phyloP scores from a whole-genome alignment of 176 grass and related monocot genomes.

The Bromus sterilis region DNA sequence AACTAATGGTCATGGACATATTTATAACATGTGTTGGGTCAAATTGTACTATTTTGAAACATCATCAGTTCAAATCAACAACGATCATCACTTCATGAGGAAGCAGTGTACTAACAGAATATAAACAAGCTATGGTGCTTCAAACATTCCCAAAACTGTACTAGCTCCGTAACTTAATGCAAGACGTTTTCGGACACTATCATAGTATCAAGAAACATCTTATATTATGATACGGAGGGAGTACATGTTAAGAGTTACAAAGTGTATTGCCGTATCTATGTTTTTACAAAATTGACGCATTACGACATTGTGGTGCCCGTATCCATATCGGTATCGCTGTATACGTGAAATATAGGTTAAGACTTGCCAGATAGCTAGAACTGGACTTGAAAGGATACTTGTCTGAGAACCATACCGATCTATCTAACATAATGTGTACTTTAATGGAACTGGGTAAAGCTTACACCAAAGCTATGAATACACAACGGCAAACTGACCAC shows the following conservation, averaged over 20 bases:
- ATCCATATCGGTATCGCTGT: too few relatives aligned
- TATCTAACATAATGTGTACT: neutral
- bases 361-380: neutral
- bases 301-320: too few relatives aligned
- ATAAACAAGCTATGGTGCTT: neutral
- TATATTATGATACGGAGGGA: too few relatives aligned
- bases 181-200: too few relatives aligned
- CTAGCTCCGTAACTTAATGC: too few relatives aligned
- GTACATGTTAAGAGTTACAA: too few relatives aligned
- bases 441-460: neutral
- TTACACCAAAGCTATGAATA: neutral
- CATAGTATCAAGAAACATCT: too few relatives aligned
- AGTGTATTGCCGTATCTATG: too few relatives aligned
- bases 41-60: constrained; percentile 8
- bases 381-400: neutral
- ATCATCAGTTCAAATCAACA: neutral
- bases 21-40: neutral
- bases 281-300: too few relatives aligned
- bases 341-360: neutral
- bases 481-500: neutral
- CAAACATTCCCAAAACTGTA: neutral
- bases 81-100: neutral
- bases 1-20: neutral
- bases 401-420: neutral
- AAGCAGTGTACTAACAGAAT: neutral